Evolutionary conservation across 441 rosid genomes (phyloP).

Genomic region (Corymbia calophylla): DNA sequence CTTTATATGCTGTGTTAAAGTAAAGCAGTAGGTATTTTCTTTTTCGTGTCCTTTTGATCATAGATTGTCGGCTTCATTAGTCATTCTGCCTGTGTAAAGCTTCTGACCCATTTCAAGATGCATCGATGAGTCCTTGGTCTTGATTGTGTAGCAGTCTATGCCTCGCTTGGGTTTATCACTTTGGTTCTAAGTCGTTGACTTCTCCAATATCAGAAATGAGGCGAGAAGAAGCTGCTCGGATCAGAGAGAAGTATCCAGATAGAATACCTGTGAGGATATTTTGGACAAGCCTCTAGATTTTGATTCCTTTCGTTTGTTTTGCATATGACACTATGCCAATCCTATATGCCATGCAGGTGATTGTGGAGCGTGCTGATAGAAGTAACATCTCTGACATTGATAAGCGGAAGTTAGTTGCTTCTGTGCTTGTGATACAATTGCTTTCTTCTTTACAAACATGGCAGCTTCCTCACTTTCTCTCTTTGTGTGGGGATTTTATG

Average conservation of each 20-base stretch:
- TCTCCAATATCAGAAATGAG: slow-evolving; percentile 36
- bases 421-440: neutral
- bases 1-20: neutral
- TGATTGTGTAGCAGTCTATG: neutral
- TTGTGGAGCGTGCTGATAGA: neutral
- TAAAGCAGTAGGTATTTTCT: neutral
- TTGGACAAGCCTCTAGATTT: neutral
- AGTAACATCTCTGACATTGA: neutral
- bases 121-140: neutral
- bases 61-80: neutral
- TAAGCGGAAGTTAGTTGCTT: neutral
- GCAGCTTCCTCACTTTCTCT: neutral
- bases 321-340: neutral
- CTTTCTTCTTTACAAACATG: neutral
- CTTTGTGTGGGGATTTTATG: neutral
- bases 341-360: neutral
- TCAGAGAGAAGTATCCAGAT: slow-evolving; percentile 56
- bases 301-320: neutral
- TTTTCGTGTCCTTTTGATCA: neutral
- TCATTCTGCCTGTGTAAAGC: neutral
- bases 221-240: slow-evolving; percentile 45
- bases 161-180: neutral
- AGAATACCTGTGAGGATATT: slow-evolving; percentile 44
- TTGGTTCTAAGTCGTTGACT: neutral
- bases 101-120: neutral